Percentiles rank a stretch among this genome's conserved stretches.
Conservation (phyloP, 805 yeast species). For the Alloascoidea hylecoeti region DNA sequence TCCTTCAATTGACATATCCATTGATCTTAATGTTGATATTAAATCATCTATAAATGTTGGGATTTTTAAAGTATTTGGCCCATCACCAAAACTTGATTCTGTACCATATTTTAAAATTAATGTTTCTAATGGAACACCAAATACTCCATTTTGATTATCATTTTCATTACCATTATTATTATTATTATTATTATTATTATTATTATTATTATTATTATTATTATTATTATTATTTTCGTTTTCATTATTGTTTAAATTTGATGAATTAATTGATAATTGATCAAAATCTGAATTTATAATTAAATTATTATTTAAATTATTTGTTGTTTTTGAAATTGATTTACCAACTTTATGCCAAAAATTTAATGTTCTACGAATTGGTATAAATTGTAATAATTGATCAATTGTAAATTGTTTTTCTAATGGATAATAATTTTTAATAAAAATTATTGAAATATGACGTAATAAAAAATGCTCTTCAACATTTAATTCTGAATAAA, state of each 20-base stretch:
- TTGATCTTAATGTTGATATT: conserved; percentile 67
- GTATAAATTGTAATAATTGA: conserved; percentile 24
- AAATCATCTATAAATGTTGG: conserved; percentile 85
- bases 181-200: conserved; percentile 2
- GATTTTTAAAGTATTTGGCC: conserved; percentile 62
- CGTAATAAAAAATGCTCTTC: conserved; percentile 44
- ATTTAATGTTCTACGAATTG: conserved; percentile 25
- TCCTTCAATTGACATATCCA: conserved; percentile 94
- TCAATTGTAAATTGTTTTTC: conserved; percentile 9
- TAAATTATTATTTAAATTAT: conserved; percentile 1
- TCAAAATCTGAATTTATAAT: conserved; percentile 14
- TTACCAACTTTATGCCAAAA: conserved; percentile 22
- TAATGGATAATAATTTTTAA: conserved; percentile 14
- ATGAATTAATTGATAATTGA: no score
- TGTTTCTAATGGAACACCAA: conserved; percentile 63
- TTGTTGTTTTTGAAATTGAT: conserved; percentile 9
- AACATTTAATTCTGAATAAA: conserved; percentile 25
- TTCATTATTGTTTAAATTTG: no score
- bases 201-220: conserved; percentile 1
- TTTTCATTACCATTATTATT: conserved; percentile 14
- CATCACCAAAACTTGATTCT: conserved; percentile 75
- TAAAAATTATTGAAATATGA: conserved; percentile 28
- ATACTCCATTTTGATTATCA: conserved; percentile 30
- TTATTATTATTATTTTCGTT: conserved; percentile 19
- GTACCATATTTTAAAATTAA: conserved; percentile 62